These are phyloP conservation scores for Phlebiopsis gigantea DNA, from an alignment of 768 basidiomycete species.

Conservation along the genomic window DNA sequence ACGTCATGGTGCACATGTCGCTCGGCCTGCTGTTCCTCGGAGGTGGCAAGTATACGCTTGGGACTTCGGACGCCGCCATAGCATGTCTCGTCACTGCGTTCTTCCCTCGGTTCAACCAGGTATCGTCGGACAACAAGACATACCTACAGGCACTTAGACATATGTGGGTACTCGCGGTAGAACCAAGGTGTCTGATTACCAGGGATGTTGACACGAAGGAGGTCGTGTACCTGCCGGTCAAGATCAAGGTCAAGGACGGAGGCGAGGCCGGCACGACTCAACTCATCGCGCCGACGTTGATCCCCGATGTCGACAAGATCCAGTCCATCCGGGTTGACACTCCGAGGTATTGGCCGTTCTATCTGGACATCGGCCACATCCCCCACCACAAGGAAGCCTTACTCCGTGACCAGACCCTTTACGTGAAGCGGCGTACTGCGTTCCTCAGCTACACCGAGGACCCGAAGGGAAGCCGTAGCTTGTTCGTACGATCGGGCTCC, in stretches of 20 bases:
- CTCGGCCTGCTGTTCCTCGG: slow-evolving; percentile 92
- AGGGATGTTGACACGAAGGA: slow-evolving; percentile 90
- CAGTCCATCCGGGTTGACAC: slow-evolving; percentile 85
- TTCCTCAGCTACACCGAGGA: slow-evolving; percentile 93
- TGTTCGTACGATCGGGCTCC: slow-evolving; percentile 84
- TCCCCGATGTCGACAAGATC: slow-evolving; percentile 82
- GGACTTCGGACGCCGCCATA: slow-evolving; percentile 91
- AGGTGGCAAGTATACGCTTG: slow-evolving; percentile 81
- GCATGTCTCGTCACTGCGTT: slow-evolving; percentile 87
- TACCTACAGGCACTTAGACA: slow-evolving; percentile 93
- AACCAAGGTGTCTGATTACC: slow-evolving; percentile 88
- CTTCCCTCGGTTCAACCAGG: slow-evolving; percentile 81
- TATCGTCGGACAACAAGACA: slow-evolving; percentile 81
- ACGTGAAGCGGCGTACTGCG: slow-evolving; percentile 88
- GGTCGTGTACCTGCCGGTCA: slow-evolving; percentile 89
- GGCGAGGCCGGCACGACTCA: slow-evolving; percentile 60
- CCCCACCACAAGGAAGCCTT: slow-evolving; percentile 65
- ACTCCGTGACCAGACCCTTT: slow-evolving; percentile 74
- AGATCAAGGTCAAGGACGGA: slow-evolving; percentile 72
- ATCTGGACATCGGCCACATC: slow-evolving; percentile 68
- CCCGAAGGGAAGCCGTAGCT: slow-evolving; percentile 85
- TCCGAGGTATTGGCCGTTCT: slow-evolving; percentile 93
- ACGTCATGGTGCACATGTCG: slow-evolving; percentile 86
- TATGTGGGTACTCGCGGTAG: slow-evolving; percentile 93
- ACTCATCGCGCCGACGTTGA: slow-evolving; percentile 87